phyloP scores from a whole-genome alignment of 2,329 filamentous ascomycete genomes.

The Epichloe brachyelytri region DNA sequence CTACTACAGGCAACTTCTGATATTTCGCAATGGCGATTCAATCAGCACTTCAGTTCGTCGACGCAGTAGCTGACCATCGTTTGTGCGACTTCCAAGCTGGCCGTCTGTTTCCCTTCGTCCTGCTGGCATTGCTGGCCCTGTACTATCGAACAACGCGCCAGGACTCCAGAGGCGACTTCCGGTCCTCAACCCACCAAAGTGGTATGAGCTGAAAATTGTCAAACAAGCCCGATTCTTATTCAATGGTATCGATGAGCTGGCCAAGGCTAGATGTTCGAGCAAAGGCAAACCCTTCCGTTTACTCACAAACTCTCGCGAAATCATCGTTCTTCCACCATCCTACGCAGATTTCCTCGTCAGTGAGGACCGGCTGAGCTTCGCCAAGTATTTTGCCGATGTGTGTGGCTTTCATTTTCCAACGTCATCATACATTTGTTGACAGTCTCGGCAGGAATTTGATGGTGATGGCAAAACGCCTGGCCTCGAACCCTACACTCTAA shows the following conservation, averaged over 20 bases:
- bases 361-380: constrained; percentile 6
- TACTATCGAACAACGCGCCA: not conserved
- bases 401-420: not conserved
- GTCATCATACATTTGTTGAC: not conserved
- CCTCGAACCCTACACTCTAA: constrained; percentile 6
- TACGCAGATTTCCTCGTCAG: constrained; percentile 4
- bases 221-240: constrained; percentile 4
- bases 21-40: not conserved
- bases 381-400: constrained; percentile 7
- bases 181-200: constrained; percentile 4
- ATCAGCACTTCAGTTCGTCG: not conserved
- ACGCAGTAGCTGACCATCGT: not conserved
- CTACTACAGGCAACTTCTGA: not conserved
- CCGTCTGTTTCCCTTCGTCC: constrained; percentile 32
- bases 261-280: constrained; percentile 2
- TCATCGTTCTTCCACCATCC: constrained; percentile 6
- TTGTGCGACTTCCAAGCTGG: constrained; percentile 6
- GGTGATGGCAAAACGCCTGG: constrained; percentile 7
- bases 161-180: not conserved
- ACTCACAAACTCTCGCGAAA: constrained; percentile 8
- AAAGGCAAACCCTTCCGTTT: constrained; percentile 4
- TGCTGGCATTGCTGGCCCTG: constrained; percentile 30
- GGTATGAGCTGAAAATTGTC: constrained; percentile 6
- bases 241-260: constrained; percentile 5
- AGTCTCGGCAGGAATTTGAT: constrained; percentile 5